Base-by-base conservation (phyloP, 2,329 filamentous ascomycete species). In the Beauveria australis region DNA sequence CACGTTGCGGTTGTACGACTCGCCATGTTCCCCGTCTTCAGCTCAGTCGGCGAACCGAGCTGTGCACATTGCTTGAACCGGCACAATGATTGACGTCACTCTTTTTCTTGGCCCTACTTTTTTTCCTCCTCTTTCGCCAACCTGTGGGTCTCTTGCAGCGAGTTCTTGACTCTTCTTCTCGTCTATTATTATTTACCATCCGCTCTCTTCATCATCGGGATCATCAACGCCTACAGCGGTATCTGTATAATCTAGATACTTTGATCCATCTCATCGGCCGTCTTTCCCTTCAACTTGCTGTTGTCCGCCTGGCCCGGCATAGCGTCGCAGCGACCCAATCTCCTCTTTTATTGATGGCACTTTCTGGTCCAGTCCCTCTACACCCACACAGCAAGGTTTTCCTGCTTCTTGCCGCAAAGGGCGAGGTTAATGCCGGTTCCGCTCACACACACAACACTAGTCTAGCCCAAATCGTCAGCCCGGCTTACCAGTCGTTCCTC, bases 51-150 rank as follows among this genome's bases (percentile, higher is more conserved):
- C 26, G 47, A 30, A 30, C 24, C 30, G 28, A 52, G 49, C 49
- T 19, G 30, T 52, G 49, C 8, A 22, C 2, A n/a, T n/a, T 49
- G 22, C 46, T 46, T n/a, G 9, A 28, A 58, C 44, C 19, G 33
- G 46, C 43, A 24, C 44, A 44, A 44, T 59, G 55, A 52, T 51
- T 59, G 55, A 59, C 55, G 55, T 59, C 55, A 59, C 46, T 30
- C 19, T n/a, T 26, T 41, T 41, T 30, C 18, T 8, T 37, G 14
- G 18, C n/a, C n/a, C n/a, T 43, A 43, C 16, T 43, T 43, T 43
- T 43, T 43, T 43, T 4, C n/a, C 9, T 43, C n/a, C 10, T 43
- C n/a, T 19, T n/a, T 43, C 18, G 16, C n/a, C 41, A 43, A 19
- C 18, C n/a, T 43, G 49, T 52, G 49, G 49, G 49, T 16, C 49